Percentiles rank a stretch among this genome's conserved stretches.
Evolutionary conservation across 2,329 filamentous ascomycete species (phyloP).

Genomic region (Dothistroma pini): DNA sequence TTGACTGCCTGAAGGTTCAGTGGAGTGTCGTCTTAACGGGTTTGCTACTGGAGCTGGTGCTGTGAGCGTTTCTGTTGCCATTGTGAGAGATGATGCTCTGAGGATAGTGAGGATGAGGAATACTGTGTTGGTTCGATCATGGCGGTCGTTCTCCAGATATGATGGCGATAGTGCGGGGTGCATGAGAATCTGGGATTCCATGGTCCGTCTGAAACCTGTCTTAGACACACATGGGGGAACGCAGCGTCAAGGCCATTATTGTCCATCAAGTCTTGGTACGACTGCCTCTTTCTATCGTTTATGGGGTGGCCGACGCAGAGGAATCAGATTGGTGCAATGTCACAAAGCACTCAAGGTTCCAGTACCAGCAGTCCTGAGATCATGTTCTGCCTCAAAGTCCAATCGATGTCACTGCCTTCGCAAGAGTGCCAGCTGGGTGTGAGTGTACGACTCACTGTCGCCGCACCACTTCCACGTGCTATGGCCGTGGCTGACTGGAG

Average conservation of each 20-base stretch:
- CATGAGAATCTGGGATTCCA: background rate
- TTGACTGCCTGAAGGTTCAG: background rate
- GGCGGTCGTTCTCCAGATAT: background rate
- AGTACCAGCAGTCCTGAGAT: background rate
- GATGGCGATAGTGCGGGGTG: background rate
- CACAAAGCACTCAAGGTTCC: background rate
- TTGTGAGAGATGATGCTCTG: background rate
- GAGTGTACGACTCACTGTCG: no score
- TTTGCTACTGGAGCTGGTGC: background rate
- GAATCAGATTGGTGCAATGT: background rate
- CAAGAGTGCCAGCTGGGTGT: no score
- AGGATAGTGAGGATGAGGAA: background rate
- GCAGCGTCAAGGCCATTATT: background rate
- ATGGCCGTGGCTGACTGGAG: no score
- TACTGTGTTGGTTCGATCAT: slow-evolving; percentile 1
- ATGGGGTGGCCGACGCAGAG: background rate
- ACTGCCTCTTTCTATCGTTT: background rate
- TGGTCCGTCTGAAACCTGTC: background rate
- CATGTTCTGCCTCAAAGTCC: background rate
- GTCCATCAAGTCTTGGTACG: slow-evolving; percentile 2
- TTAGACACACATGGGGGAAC: background rate
- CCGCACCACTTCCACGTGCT: no score
- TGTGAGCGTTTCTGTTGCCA: slow-evolving; percentile 2
- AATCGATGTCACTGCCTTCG: background rate
- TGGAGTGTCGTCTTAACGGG: background rate